Conservation (phyloP, 305 asterid species). For the Plantago coronopus region DNA sequence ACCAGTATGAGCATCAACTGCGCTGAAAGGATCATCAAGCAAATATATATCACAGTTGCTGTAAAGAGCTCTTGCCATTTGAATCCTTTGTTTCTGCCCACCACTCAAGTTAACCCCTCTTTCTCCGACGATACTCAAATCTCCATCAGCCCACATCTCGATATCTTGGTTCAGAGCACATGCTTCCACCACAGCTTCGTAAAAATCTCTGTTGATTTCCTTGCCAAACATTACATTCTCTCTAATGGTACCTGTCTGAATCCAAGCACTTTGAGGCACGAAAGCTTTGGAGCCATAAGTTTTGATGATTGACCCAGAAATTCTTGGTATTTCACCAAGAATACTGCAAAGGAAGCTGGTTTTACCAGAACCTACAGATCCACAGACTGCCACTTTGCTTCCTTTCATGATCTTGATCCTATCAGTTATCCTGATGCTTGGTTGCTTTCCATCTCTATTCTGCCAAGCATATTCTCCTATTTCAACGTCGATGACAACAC, state of each 20-base stretch:
- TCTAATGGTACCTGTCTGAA: conserved; percentile 65
- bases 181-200: conserved; percentile 56
- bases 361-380: conserved; percentile 79
- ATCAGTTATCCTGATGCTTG: conserved; percentile 43
- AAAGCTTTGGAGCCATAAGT: conserved; percentile 60
- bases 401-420: conserved; percentile 49
- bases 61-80: conserved; percentile 73
- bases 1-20: conserved; percentile 83
- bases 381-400: conserved; percentile 64
- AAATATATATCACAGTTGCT: conserved; percentile 58
- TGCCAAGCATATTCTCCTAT: conserved; percentile 65
- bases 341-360: conserved; percentile 65
- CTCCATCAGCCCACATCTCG: conserved; percentile 63
- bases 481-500: conserved; percentile 55
- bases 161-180: conserved; percentile 67
- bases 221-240: conserved; percentile 74
- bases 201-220: conserved; percentile 47
- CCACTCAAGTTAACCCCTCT: conserved; percentile 75
- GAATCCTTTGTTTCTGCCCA: conserved; percentile 76
- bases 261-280: conserved; percentile 82
- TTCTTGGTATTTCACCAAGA: conserved; percentile 65
- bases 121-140: conserved; percentile 62
- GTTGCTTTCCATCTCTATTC: conserved; percentile 33
- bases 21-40: conserved; percentile 82
- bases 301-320: conserved; percentile 46